Base-by-base conservation (phyloP, 768 basidiomycete species). In the Boletus sensibilis region DNA sequence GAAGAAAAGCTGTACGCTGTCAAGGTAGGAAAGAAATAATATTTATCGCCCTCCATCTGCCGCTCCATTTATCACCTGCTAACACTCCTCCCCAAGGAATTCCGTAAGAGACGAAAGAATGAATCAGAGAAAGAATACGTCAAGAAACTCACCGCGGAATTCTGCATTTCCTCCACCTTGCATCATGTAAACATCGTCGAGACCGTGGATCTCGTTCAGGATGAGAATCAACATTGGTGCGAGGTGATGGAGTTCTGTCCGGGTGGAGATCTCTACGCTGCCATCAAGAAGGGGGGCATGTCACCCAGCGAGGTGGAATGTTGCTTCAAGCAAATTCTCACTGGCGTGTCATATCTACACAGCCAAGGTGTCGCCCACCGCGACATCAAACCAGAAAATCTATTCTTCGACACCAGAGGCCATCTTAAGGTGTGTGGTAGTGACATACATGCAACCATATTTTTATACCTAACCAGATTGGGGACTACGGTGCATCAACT, bases 211-310 rank as follows among this genome's bases (percentile, higher is more conserved):
- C 86, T 99, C 56, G 90, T 99, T n/a, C 97, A 99, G 66, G 97
- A 99, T 73, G 96, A 99, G 75, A 83, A 77, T 59, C 87, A 92
- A 59, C 87, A 94, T 68, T 99, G 96, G 96, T 99, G 96, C 69
- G 97, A 98, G 72, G 96, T 99, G 44, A 98, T 99, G 96, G 97
- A 98, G 73, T 99, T 94, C 70, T 99, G 96, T 68, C 94, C 94
- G 4, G 97, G 97, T 42, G 96, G 96, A 2, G 96, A 99, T 75
- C 80, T 99, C 35, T 99, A 99, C 70, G 95, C 95, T 27, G 96
- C 94, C 37, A 99, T 99, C 76, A 98, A 98, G 84, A 94, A 92
- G 73, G 96, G 96, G 55, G 83, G 82, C 61, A 94, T 97, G 92
- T 86, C 86, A 35, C 84, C 89, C 5, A 86, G 86, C 72, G 93